Evolutionary conservation across 208 protist genomes (phyloP).

Genomic region (Wallacemonas sp.): DNA sequence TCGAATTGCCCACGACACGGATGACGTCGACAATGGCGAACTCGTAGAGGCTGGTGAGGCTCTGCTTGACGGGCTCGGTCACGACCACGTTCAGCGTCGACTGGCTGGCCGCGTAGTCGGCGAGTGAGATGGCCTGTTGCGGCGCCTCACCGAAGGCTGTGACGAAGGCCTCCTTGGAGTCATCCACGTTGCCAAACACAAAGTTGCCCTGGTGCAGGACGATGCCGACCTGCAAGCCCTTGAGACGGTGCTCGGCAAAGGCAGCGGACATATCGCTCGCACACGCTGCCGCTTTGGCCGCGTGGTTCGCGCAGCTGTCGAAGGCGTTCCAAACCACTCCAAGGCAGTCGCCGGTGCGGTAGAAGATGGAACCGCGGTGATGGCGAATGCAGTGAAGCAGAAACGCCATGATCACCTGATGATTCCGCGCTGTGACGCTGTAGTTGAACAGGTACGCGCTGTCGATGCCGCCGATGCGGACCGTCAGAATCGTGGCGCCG

Average conservation of each 20-base stretch:
- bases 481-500: constrained; percentile 62
- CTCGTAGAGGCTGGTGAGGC: constrained; percentile 64
- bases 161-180: constrained; percentile 76
- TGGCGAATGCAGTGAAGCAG: constrained; percentile 67
- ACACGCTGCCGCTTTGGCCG: constrained; percentile 61
- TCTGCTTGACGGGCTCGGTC: constrained; percentile 80
- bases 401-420: constrained; percentile 78
- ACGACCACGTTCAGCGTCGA: constrained; percentile 57
- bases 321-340: constrained; percentile 86
- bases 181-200: constrained; percentile 78
- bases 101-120: constrained; percentile 59
- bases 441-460: constrained; percentile 73
- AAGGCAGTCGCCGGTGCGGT: constrained; percentile 74
- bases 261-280: constrained; percentile 63
- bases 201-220: constrained; percentile 80
- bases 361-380: constrained; percentile 71
- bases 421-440: constrained; percentile 51
- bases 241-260: constrained; percentile 46
- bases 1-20: constrained; percentile 36
- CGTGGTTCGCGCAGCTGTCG: constrained; percentile 74
- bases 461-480: constrained; percentile 63
- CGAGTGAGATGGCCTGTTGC: constrained; percentile 53
- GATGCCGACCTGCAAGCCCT: constrained; percentile 75
- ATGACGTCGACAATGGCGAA: constrained; percentile 86
- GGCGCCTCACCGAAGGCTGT: constrained; percentile 79